Base-by-base conservation (phyloP, 2,329 filamentous ascomycete species). In the Stachybotrys elegans region DNA sequence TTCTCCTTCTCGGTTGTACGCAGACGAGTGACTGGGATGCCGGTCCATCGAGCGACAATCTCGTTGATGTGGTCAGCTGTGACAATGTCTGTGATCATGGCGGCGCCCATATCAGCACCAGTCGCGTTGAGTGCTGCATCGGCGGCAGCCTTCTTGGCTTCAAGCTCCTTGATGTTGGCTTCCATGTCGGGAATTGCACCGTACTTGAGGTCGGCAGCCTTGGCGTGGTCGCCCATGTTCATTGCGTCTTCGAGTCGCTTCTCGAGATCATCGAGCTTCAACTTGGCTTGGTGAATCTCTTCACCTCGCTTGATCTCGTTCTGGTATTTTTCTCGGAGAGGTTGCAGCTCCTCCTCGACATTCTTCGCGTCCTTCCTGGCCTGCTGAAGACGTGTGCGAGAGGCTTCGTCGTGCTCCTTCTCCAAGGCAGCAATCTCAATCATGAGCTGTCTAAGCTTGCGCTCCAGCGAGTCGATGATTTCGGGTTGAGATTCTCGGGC, bases 11-110 rank as follows among this genome's bases (percentile, higher is more conserved):
- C 93, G 0, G 90, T 87, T 0, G 93, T 96, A 72, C 87, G 92
- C 32, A 98, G 82, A 49, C 92, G 79, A 5, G 90, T 97, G 47
- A 98, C 89, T 1, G 93, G 93, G 55, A 98, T 98, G 51, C 93
- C 93, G n/a, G 93, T 98, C 88, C 91, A 96, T 48, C 90, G 84
- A 43, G 87, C 86, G 43, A 98, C 93, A 49, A 98, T 98, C 61
- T 97, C 92, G 63, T 98, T 97, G 76, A 98, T 98, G 66, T 98
- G 91, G 52, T 98, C 93, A 11, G 91, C 90, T 6, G 93, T 93
- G 52, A 98, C 93, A 38, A 93, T 80, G 61, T 98, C 93, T 4
- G 91, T 94, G 43, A 97, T 79, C 64, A 97, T 84, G 20, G 88
- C 80, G 43, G 83, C 80, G 44, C 79, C 79, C 4, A 73, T 67